These are phyloP conservation scores for Coemansia sp. DNA, from an alignment of 192 early-diverging fungal genomes.

Conservation along the genomic window DNA sequence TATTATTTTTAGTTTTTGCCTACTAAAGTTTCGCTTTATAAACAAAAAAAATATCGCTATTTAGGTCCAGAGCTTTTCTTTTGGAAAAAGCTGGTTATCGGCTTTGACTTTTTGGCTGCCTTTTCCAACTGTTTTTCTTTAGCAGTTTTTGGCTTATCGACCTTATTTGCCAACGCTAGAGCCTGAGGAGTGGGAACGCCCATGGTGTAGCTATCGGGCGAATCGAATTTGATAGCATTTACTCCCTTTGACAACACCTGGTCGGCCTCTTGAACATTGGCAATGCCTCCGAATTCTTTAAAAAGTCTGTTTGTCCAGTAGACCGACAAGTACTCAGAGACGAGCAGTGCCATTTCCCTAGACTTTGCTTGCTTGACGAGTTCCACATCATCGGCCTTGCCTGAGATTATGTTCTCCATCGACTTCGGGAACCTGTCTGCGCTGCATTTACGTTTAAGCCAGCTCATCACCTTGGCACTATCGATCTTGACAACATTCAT, in stretches of 20 bases:
- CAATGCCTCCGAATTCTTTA: constrained; percentile 32
- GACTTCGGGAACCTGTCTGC: constrained; percentile 10
- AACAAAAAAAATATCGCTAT: background rate
- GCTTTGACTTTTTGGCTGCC: constrained; percentile 42
- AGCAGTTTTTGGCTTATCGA: constrained; percentile 31
- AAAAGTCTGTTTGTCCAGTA: constrained; percentile 26
- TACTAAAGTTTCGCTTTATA: background rate
- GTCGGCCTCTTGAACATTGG: constrained; percentile 12
- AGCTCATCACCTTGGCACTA: constrained; percentile 15
- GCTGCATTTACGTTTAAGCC: constrained; percentile 44
- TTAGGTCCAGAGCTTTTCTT: constrained; percentile 14
- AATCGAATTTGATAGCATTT: constrained; percentile 24
- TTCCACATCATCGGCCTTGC: background rate
- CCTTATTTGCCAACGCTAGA: background rate
- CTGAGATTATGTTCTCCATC: background rate
- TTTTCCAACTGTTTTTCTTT: constrained; percentile 47
- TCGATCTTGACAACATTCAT: constrained; percentile 31
- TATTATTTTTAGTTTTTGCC: background rate
- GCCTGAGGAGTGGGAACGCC: constrained; percentile 22
- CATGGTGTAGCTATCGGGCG: constrained; percentile 30
- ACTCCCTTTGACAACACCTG: constrained; percentile 10
- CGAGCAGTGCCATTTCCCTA: constrained; percentile 44
- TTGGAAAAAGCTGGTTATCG: constrained; percentile 44
- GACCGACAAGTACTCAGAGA: constrained; percentile 37
- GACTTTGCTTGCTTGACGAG: constrained; percentile 7